Evolutionary conservation across 495 filamentous ascomycete genomes (phyloP).

Genomic region (Hypoxylon fragiforme): DNA sequence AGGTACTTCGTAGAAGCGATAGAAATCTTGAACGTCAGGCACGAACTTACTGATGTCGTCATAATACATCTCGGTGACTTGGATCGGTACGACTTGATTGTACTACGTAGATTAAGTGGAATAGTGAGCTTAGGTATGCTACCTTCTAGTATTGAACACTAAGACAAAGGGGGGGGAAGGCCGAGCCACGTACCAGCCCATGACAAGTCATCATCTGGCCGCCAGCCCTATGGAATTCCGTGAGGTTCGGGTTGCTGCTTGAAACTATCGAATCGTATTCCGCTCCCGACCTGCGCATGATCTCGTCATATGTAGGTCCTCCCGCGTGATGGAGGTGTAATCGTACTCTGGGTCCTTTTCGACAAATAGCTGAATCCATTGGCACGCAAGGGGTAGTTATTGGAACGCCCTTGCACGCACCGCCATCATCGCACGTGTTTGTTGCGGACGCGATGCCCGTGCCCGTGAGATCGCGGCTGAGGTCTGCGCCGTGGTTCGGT

Average conservation of each 20-base stretch:
- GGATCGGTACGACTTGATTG: conserved; percentile 29
- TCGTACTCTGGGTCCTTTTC: conserved; percentile 27
- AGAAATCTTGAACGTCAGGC: conserved; percentile 33
- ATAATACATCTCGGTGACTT: conserved; percentile 36
- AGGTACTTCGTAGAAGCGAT: conserved; percentile 38
- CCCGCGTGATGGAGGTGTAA: conserved; percentile 16
- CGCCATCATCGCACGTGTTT: conserved; percentile 23
- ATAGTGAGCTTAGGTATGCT: neutral
- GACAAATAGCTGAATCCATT: conserved; percentile 28
- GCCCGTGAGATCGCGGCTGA: conserved; percentile 15
- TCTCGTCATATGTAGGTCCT: conserved; percentile 26
- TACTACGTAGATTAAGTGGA: conserved; percentile 3
- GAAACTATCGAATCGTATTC: conserved; percentile 41
- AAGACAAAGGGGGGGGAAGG: neutral
- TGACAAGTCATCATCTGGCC: conserved; percentile 53
- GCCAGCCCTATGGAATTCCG: conserved; percentile 40
- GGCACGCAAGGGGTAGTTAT: neutral
- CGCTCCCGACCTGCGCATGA: conserved; percentile 33
- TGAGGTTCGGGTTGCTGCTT: conserved; percentile 47
- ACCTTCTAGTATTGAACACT: neutral
- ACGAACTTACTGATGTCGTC: conserved; percentile 16
- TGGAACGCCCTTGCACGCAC: conserved; percentile 10
- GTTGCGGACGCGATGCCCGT: conserved; percentile 27
- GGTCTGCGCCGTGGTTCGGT: conserved; percentile 18
- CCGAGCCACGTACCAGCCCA: conserved; percentile 38